Conservation (phyloP, 495 filamentous ascomycete species). For the Amphirosellinia nigrospora region DNA sequence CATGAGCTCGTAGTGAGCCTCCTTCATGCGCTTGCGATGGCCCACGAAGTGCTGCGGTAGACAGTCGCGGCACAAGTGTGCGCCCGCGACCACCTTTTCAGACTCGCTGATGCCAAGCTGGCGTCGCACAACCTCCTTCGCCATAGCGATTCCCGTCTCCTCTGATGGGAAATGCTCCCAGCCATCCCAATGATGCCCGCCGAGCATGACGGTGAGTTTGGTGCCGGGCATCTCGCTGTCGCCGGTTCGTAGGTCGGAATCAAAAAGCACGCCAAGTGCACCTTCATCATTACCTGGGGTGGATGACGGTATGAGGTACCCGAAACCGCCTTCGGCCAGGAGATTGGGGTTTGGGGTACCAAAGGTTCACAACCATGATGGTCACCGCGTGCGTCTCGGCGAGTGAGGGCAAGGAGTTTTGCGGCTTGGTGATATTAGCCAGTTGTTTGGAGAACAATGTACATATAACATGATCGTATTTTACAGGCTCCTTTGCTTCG, state of each 20-base stretch:
- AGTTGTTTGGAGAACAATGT: constrained; percentile 66
- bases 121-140: constrained; percentile 67
- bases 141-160: constrained; percentile 69
- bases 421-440: constrained; percentile 46
- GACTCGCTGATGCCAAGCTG: constrained; percentile 69
- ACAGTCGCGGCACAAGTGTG: constrained; percentile 72
- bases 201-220: constrained; percentile 93
- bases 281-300: constrained; percentile 82
- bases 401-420: constrained; percentile 55
- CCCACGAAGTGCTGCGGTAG: constrained; percentile 90
- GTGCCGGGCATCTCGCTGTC: constrained; percentile 60
- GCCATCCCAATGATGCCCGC: constrained; percentile 89
- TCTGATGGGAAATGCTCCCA: constrained; percentile 60
- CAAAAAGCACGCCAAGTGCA: constrained; percentile 90
- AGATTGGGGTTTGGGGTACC: constrained; percentile 70
- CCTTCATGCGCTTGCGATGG: constrained; percentile 68
- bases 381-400: constrained; percentile 69
- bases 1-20: constrained; percentile 61
- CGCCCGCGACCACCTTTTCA: constrained; percentile 57
- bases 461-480: constrained; percentile 71
- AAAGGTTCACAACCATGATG: constrained; percentile 92
- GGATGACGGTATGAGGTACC: constrained; percentile 82
- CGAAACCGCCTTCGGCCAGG: constrained; percentile 73
- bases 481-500: constrained; percentile 18
- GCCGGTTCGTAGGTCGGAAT: constrained; percentile 64